phyloP scores from a whole-genome alignment of 441 rosid genomes.

The Biscutella auriculata region DNA sequence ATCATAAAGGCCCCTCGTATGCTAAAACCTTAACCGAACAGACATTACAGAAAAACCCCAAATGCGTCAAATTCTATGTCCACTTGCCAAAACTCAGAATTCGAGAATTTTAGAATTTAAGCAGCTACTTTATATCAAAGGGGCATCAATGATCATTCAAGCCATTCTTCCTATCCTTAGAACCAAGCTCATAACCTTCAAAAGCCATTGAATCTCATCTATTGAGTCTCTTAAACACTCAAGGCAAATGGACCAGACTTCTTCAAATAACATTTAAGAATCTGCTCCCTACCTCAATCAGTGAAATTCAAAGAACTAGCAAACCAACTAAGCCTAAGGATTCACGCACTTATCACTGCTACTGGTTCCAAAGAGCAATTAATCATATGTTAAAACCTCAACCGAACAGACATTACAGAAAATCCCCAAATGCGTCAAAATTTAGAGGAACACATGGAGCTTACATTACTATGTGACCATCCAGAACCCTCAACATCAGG shows the following conservation, averaged over 20 bases:
- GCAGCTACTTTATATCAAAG: not conserved
- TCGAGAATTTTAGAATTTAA: not conserved
- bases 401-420: not conserved
- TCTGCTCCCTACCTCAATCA: not conserved
- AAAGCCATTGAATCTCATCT: not conserved
- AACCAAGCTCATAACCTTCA: not conserved
- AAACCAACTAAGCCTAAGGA: too few species aligned
- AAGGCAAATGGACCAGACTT: not conserved
- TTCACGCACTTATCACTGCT: too few species aligned
- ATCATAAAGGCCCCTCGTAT: too few species aligned
- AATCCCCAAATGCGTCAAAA: not conserved
- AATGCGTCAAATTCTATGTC: not conserved
- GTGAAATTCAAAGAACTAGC: not conserved
- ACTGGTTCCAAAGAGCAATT: too few species aligned
- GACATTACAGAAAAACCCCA: not conserved
- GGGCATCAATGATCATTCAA: not conserved
- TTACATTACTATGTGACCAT: constrained; percentile 35
- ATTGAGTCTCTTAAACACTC: not conserved
- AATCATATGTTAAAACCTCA: constrained; percentile 10
- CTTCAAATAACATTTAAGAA: not conserved
- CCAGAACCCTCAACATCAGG: constrained; percentile 56
- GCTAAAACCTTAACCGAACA: constrained; percentile 9
- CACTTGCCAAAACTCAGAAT: not conserved
- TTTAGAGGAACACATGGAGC: constrained; percentile 6
- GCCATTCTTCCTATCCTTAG: not conserved